phyloP scores from a whole-genome alignment of 2,329 filamentous ascomycete genomes.

The Monosporascus cannonballus region DNA sequence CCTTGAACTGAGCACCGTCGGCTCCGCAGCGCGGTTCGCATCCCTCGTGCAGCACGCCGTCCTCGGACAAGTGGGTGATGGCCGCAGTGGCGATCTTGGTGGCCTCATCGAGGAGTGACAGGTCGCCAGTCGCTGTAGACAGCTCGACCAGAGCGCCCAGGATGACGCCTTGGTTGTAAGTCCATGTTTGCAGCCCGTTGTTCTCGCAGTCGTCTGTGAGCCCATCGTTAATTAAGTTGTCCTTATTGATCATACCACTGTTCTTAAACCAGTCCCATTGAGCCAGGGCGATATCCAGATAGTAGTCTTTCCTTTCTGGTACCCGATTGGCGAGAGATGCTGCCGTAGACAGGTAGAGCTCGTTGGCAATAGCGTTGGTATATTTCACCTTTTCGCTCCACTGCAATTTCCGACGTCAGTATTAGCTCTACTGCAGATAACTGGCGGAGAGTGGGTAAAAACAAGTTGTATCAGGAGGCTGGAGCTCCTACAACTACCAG shows the following conservation, averaged over 20 bases:
- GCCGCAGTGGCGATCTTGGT: constrained; percentile 44
- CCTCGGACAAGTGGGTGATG: constrained; percentile 34
- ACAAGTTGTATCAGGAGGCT: too few relatives aligned
- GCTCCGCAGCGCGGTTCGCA: constrained; percentile 47
- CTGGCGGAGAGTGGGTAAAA: too few relatives aligned
- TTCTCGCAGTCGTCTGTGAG: constrained; percentile 40
- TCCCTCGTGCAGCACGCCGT: constrained; percentile 46
- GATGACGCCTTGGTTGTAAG: constrained; percentile 53
- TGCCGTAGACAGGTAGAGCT: constrained; percentile 47
- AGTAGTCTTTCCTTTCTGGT: constrained; percentile 29
- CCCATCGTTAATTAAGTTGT: constrained; percentile 49
- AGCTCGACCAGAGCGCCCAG: constrained; percentile 48
- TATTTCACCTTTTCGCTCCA: constrained; percentile 48
- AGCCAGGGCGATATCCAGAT: constrained; percentile 38
- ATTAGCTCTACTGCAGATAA: neutral
- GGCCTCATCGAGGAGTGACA: constrained; percentile 35
- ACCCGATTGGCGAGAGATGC: constrained; percentile 47
- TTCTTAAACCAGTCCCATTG: constrained; percentile 48
- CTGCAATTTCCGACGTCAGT: neutral
- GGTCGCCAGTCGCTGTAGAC: constrained; percentile 34
- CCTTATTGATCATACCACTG: constrained; percentile 43
- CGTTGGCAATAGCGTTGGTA: constrained; percentile 50
- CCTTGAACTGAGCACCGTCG: constrained; percentile 62
- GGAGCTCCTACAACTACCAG: too few relatives aligned
- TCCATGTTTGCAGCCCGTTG: constrained; percentile 40